Evolutionary conservation across 495 filamentous ascomycete genomes (phyloP).

Genomic region (Aspergillus olivimuriae): DNA sequence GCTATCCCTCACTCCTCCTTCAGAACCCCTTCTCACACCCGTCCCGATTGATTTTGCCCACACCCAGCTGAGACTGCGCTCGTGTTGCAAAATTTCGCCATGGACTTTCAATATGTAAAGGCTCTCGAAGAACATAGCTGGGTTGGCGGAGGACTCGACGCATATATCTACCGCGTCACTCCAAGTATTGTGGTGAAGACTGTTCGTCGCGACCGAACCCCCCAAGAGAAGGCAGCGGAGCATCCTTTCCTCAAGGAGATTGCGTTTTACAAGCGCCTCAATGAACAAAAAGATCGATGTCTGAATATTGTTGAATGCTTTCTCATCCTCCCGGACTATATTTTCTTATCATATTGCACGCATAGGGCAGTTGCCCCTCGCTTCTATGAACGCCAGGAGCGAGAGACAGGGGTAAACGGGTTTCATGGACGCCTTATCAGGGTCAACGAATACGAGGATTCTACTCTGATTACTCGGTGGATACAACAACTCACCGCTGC

Average conservation of each 20-base stretch:
- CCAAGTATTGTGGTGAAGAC: constrained; percentile 21
- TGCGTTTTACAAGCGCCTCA: constrained; percentile 16
- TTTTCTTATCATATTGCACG: constrained; percentile 20
- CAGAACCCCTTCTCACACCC: too few species aligned
- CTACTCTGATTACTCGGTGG: too few species aligned
- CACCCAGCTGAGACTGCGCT: too few species aligned
- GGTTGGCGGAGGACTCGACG: constrained; percentile 17
- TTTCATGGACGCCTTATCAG: too few species aligned
- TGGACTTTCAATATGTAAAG: constrained; percentile 7
- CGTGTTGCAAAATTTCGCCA: too few species aligned
- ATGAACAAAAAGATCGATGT: constrained; percentile 12
- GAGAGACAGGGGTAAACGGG: constrained; percentile 15
- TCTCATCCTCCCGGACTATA: constrained; percentile 16
- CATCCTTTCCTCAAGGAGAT: constrained; percentile 17
- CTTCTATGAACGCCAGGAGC: constrained; percentile 18
- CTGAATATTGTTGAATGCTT: constrained; percentile 19
- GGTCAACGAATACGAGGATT: too few species aligned
- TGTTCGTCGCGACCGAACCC: constrained; percentile 16
- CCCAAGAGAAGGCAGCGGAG: constrained; percentile 7
- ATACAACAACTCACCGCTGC: too few species aligned
- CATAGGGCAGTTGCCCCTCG: constrained; percentile 14
- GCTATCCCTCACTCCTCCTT: too few species aligned
- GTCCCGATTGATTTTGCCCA: too few species aligned
- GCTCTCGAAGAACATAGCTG: constrained; percentile 14
- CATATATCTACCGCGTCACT: constrained; percentile 19